These are phyloP conservation scores for Clarireedia homoeocarpa DNA, from an alignment of 2,329 filamentous ascomycete genomes.

Conservation along the genomic window DNA sequence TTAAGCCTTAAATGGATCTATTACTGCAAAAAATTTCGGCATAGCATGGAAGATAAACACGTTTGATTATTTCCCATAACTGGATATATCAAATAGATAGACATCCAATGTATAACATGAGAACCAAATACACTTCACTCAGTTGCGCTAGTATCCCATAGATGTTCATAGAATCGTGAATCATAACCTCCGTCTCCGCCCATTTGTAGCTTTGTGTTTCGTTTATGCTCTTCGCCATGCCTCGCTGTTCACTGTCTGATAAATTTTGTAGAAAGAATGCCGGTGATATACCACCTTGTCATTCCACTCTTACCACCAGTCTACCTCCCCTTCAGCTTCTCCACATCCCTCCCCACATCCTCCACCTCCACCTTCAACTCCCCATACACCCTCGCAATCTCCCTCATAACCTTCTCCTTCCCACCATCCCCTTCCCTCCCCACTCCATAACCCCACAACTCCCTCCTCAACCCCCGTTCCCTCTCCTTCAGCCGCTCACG, in stretches of 20 bases:
- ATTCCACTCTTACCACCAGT: background rate
- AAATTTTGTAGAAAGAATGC: no score
- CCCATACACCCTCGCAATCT: conserved; percentile 28
- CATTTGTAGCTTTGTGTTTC: no score
- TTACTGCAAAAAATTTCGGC: background rate
- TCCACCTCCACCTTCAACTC: conserved; percentile 24
- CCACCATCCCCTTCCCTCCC: conserved; percentile 17
- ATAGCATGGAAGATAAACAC: background rate
- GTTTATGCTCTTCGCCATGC: no score
- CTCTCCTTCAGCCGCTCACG: conserved; percentile 24
- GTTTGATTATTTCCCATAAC: background rate
- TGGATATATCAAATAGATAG: background rate
- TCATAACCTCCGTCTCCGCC: background rate
- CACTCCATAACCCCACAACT: conserved; percentile 28
- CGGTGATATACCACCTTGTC: no score
- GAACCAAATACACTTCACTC: background rate
- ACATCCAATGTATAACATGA: background rate
- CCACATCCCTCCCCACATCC: conserved; percentile 28
- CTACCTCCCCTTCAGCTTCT: conserved; percentile 20
- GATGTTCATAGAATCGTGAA: background rate
- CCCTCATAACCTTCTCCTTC: conserved; percentile 29
- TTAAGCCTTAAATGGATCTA: conserved; percentile 42
- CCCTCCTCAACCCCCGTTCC: conserved; percentile 19
- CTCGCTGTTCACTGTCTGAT: no score
- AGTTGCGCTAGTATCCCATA: background rate